Evolutionary conservation across 495 filamentous ascomycete species (phyloP), one percentile per base, ranked within the genome.

Genomic region (Talaromyces stipitatus): DNA sequence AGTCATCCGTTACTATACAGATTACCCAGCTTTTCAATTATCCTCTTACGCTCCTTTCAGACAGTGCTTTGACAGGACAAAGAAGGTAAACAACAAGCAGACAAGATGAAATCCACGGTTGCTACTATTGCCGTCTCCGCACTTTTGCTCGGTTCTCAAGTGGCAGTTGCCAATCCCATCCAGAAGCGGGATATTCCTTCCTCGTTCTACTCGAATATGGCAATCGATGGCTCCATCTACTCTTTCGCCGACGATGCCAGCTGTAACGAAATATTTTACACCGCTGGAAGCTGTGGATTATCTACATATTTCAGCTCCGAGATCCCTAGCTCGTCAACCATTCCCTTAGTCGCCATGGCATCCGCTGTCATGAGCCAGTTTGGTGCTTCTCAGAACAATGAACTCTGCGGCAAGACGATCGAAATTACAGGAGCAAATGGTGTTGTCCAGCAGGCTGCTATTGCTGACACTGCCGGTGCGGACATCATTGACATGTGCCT

Each of bases 401-500:
- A 55, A 28, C 54, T 55, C 18, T 55, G 54, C 26, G 54, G 54
- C 20, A 55, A 29, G 38, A 55, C 54, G 7, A 55, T 55, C 22
- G 54, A 55, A 41, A 55, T 55, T 11, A 55, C 54, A 16, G 36
- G 36, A n/a, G 29, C 54, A 23, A 55, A 55, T 23, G 54, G 54
- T 22, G 54, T 45, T 20, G 30, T n/a, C 36, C 6, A 45, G n/a
- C 54, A 55, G 16, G 54, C 54, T 10, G 36, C 33, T 20, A 45
- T 55, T 29, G 54, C 54, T 28, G 54, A 55, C 54, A 41, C 32
- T 8, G 54, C 54, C 8, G 54, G 54, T 55, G 54, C 32, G 1
- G 33, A 45, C 27, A 55, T 55, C 14, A 55, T 55, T 29, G 54
- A 55, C 26, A 55, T 55, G 54, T 55, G 54, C 54, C 14, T 41